phyloP scores from a whole-genome alignment of 306 rosid species.

The Oemleria cerasiformis region DNA sequence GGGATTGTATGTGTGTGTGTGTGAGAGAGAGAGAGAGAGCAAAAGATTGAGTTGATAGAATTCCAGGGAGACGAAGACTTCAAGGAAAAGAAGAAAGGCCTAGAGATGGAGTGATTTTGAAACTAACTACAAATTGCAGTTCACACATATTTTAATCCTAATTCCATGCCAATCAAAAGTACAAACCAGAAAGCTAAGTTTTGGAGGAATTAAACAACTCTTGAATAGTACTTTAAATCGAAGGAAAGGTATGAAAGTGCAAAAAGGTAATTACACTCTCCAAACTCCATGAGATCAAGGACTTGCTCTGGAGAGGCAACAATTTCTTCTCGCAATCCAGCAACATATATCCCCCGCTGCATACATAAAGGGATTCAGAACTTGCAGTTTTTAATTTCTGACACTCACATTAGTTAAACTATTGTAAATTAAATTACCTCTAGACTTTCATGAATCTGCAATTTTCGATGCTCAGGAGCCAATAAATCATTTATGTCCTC shows the following conservation, averaged over 20 bases:
- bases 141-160: not conserved
- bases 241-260: not conserved
- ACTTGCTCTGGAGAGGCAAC: slow-evolving; percentile 92
- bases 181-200: slow-evolving; percentile 7
- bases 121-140: not conserved
- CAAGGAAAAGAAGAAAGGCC: not conserved
- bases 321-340: slow-evolving; percentile 93
- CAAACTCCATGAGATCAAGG: slow-evolving; percentile 73
- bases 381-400: slow-evolving; percentile 1
- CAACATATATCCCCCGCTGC: slow-evolving; percentile 94
- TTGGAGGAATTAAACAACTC: slow-evolving; percentile 1
- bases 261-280: slow-evolving; percentile 62
- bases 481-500: slow-evolving; percentile 92
- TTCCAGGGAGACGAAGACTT: not conserved
- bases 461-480: slow-evolving; percentile 92
- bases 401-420: slow-evolving; percentile 6
- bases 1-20: not conserved
- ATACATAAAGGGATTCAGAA: slow-evolving; percentile 27
- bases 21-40: not conserved
- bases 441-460: slow-evolving; percentile 89
- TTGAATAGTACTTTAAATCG: not conserved
- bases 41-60: not conserved
- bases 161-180: slow-evolving; percentile 12
- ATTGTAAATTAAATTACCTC: slow-evolving; percentile 50
- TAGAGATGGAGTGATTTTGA: slow-evolving; percentile 10